phyloP scores from a whole-genome alignment of 2,329 filamentous ascomycete species.

The Calycina herbarum region DNA sequence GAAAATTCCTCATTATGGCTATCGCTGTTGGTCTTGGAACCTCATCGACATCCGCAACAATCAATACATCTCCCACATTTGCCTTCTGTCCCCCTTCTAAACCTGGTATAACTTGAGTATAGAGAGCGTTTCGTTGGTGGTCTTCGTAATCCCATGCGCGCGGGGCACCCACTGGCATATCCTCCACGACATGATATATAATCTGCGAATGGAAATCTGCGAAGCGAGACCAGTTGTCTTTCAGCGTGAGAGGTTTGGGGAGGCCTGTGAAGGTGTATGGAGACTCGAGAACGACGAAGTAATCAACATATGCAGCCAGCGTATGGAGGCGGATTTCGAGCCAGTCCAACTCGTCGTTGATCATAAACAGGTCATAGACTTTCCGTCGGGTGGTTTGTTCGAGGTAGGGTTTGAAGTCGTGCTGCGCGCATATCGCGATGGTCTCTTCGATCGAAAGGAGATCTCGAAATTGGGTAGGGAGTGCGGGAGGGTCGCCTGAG shows the following conservation, averaged over 20 bases:
- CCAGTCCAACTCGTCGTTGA: slow-evolving; percentile 67
- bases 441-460: slow-evolving; percentile 18
- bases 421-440: slow-evolving; percentile 18
- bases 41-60: slow-evolving; percentile 50
- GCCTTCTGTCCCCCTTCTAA: slow-evolving; percentile 38
- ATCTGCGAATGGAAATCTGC: slow-evolving; percentile 57
- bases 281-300: slow-evolving; percentile 64
- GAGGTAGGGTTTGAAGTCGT: slow-evolving; percentile 20
- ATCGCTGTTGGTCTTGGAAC: slow-evolving; percentile 42
- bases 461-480: slow-evolving; percentile 5
- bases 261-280: slow-evolving; percentile 57
- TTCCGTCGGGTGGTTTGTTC: slow-evolving; percentile 41
- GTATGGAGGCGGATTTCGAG: slow-evolving; percentile 63
- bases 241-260: slow-evolving; percentile 54
- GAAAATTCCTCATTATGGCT: slow-evolving; percentile 40
- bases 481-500: neutral
- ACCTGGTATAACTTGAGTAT: slow-evolving; percentile 49
- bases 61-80: slow-evolving; percentile 43
- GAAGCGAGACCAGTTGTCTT: slow-evolving; percentile 54
- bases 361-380: slow-evolving; percentile 61
- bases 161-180: slow-evolving; percentile 41
- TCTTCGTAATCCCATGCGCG: slow-evolving; percentile 53
- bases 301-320: slow-evolving; percentile 59
- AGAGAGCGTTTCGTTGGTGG: slow-evolving; percentile 56
- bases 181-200: slow-evolving; percentile 56